Base-by-base conservation (phyloP, 1,139 yeast genomes). In the Geotrichum cucujoidarum region DNA sequence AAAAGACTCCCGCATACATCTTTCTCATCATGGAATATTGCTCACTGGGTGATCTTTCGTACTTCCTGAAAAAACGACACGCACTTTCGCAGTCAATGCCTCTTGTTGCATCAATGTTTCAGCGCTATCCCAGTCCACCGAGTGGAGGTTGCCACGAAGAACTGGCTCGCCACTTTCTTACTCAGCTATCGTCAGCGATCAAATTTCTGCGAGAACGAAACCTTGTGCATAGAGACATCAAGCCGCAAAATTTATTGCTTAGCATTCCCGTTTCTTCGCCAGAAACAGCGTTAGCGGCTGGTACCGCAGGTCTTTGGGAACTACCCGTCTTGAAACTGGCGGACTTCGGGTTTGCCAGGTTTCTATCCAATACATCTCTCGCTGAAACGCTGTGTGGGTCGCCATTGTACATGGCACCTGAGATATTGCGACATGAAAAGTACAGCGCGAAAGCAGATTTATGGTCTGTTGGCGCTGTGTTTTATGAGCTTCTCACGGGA, bases 381-480 rank as follows among this genome's bases (percentile, higher is more conserved):
- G 97, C 98, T 1, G 98, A 92, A 65, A 92, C 98, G 2, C 72
- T 92, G 55, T 92, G 98, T 72, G 98, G 98, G 1, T 87, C 96
- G 10, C 98, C 98, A 1, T 34, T 92, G 41, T 92, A 94, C 66
- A 92, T 92, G 98, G 98, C 98, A 0, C 98, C 98, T 0, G 98
- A 92, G 66, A 94, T 92, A 44, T 73, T 92, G 59, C 75, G 95
- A 54, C 89, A 88, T 63, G 97, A 94, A 64, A 92, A 89, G 66
- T 92, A 92, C 68, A 89, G 90, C 60, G 98, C 97, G 3, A 90
- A 89, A 64, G 97, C 97, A 0, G 98, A 92, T 64, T 70, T 92
- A 55, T 92, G 98, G 98, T 88, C 97, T 1, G 96, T 92, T 4
- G 98, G 98, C 3, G 95, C 97, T 0, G 97, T 92, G 0, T 70